These are phyloP conservation scores for Geotrichum siamense DNA, from an alignment of 1,139 yeast species.

Conservation along the genomic window DNA sequence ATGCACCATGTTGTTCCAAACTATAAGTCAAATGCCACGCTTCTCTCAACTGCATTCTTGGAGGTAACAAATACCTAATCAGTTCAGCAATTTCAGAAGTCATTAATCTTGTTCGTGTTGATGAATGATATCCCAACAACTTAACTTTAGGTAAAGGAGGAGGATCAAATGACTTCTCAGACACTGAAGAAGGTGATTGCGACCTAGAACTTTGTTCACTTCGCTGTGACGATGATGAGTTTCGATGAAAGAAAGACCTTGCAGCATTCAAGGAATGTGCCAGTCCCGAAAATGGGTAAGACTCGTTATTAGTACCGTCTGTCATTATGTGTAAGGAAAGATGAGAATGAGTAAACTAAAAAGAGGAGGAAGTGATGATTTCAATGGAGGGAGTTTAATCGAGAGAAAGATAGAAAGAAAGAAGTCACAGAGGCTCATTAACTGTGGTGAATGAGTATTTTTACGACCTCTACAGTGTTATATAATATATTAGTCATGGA, in stretches of 20 bases:
- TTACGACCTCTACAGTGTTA: too few species aligned
- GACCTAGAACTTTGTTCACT: background rate
- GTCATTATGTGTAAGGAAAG: too few species aligned
- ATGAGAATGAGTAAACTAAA: too few species aligned
- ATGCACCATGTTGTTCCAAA: conserved; percentile 85
- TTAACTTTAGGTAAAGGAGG: conserved; percentile 44
- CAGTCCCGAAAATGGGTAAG: background rate
- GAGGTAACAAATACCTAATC: conserved; percentile 64
- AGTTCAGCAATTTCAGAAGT: conserved; percentile 60
- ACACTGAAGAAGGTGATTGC: background rate
- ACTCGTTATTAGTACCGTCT: too few species aligned
- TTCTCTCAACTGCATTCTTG: conserved; percentile 67
- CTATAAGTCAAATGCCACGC: conserved; percentile 76
- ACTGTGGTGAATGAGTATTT: too few species aligned
- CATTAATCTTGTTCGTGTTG: conserved; percentile 52
- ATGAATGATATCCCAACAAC: conserved; percentile 49
- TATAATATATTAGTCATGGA: too few species aligned
- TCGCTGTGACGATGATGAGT: too few species aligned
- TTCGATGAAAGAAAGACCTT: background rate
- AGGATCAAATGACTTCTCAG: conserved; percentile 17
- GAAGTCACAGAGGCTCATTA: too few species aligned
- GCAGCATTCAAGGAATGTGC: conserved; percentile 1
- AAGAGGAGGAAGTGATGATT: too few species aligned
- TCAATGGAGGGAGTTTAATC: too few species aligned
- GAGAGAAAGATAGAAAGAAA: too few species aligned